These are phyloP conservation scores for Phytophthora fragariae DNA, from an alignment of 352 stramenopile genomes.

Conservation along the genomic window DNA sequence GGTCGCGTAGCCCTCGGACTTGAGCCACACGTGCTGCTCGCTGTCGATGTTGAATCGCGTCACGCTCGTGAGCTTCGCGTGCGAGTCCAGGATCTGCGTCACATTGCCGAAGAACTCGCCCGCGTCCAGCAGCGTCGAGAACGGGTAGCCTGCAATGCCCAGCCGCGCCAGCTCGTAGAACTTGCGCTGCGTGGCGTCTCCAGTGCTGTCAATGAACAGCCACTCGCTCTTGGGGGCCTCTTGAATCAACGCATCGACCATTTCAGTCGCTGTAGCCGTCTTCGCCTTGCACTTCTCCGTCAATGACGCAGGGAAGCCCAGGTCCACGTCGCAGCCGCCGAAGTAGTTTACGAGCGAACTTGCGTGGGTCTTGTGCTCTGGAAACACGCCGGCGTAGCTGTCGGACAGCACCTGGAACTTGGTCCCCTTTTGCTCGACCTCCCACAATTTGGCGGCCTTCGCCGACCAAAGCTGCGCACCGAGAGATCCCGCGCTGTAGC, in stretches of 20 bases:
- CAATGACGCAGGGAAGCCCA: constrained; percentile 34
- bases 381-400: constrained; percentile 62
- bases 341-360: constrained; percentile 59
- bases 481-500: constrained; percentile 61
- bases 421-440: constrained; percentile 49
- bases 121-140: constrained; percentile 42
- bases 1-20: constrained; percentile 14
- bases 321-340: constrained; percentile 45
- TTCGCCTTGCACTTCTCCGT: constrained; percentile 39
- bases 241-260: constrained; percentile 46
- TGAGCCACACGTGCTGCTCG: constrained; percentile 38
- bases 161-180: constrained; percentile 56
- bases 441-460: constrained; percentile 53
- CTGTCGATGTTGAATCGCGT: constrained; percentile 39
- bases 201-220: constrained; percentile 61
- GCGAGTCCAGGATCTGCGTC: constrained; percentile 51
- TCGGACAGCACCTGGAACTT: constrained; percentile 55
- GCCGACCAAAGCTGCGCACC: constrained; percentile 49
- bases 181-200: constrained; percentile 52
- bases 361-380: constrained; percentile 33
- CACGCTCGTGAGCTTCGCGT: constrained; percentile 31
- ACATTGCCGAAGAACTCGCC: constrained; percentile 50
- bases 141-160: constrained; percentile 53
- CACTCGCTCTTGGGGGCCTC: constrained; percentile 40
- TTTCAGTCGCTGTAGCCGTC: constrained; percentile 32